Evolutionary conservation across 331 rosid genomes (phyloP).

Genomic region (Pyracantha coccinea): DNA sequence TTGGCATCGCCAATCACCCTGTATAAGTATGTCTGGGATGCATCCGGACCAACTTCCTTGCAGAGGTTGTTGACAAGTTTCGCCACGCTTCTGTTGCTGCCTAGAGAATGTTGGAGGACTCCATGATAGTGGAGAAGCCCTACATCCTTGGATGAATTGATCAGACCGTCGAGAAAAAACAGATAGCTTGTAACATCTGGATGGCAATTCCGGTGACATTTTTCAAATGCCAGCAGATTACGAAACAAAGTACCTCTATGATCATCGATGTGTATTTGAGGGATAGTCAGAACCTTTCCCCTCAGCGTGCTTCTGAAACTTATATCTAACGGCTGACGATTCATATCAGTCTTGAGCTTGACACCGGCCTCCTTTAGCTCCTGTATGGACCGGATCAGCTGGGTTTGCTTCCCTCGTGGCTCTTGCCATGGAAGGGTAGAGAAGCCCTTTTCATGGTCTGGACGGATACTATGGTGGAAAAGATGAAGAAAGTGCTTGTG

Average conservation of each 20-base stretch:
- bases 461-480: slow-evolving; percentile 20
- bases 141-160: slow-evolving; percentile 28
- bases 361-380: slow-evolving; percentile 29
- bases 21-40: slow-evolving; percentile 24
- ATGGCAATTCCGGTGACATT: slow-evolving; percentile 29
- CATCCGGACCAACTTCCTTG: slow-evolving; percentile 21
- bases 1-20: slow-evolving; percentile 21
- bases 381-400: slow-evolving; percentile 11
- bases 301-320: background rate
- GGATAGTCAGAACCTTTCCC: slow-evolving; percentile 12
- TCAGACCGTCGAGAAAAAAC: slow-evolving; percentile 41
- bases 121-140: slow-evolving; percentile 31
- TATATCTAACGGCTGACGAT: slow-evolving; percentile 8
- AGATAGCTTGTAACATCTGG: slow-evolving; percentile 37
- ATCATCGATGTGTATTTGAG: slow-evolving; percentile 25
- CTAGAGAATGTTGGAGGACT: slow-evolving; percentile 30
- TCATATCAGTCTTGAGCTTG: slow-evolving; percentile 11
- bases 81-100: slow-evolving; percentile 19
- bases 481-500: slow-evolving; percentile 29
- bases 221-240: slow-evolving; percentile 32
- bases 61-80: slow-evolving; percentile 27
- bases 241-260: slow-evolving; percentile 31
- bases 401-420: slow-evolving; percentile 4
- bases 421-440: background rate
- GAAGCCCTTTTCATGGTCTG: background rate